phyloP scores from a whole-genome alignment of 179 eudicot genomes.

The Camellia oleifera region DNA sequence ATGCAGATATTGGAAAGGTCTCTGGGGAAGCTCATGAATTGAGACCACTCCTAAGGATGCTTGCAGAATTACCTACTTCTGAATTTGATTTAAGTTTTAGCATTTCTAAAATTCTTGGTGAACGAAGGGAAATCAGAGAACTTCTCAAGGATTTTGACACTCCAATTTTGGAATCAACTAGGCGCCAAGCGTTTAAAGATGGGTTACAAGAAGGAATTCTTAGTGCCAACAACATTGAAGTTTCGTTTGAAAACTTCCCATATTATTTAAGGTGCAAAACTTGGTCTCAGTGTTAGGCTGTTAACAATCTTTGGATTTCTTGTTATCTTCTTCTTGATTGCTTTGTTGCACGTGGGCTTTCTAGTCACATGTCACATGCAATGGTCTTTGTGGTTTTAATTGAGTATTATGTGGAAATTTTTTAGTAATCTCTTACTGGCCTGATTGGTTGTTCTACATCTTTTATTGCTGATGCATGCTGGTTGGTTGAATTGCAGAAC shows the following conservation, averaged over 20 bases:
- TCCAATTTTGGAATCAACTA: conserved; percentile 42
- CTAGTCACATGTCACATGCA: conserved; percentile 1
- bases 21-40: conserved; percentile 40
- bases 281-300: not conserved
- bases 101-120: conserved; percentile 54
- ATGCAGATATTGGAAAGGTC: conserved; percentile 46
- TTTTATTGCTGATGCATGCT: not conserved
- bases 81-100: conserved; percentile 45
- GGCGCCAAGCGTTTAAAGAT: conserved; percentile 71
- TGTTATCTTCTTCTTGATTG: not conserved
- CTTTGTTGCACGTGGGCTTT: not conserved
- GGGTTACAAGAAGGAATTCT: conserved; percentile 57
- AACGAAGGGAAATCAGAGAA: conserved; percentile 49
- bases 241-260: conserved; percentile 78
- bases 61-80: conserved; percentile 50
- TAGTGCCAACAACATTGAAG: conserved; percentile 52
- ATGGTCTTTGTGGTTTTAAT: not conserved
- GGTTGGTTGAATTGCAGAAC: not conserved
- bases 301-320: not conserved
- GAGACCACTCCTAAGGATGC: conserved; percentile 46
- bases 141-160: conserved; percentile 54
- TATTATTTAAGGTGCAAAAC: conserved; percentile 75
- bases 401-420: not conserved
- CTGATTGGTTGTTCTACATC: not conserved
- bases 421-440: not conserved